Evolutionary conservation across 129 eudicot genomes (phyloP), one percentile per base, ranked within the genome.

Genomic region (Sambucus nigra): DNA sequence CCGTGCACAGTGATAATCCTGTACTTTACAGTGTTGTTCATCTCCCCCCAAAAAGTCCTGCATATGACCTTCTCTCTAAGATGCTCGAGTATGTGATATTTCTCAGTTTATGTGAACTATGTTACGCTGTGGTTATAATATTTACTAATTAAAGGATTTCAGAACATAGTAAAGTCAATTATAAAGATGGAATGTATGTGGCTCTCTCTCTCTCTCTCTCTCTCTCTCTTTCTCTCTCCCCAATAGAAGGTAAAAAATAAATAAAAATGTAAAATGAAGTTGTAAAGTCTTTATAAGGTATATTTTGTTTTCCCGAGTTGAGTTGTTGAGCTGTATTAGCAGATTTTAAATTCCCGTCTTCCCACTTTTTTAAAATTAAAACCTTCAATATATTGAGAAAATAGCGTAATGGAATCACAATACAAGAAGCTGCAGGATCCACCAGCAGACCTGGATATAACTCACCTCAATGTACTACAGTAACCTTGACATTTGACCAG

Each of bases 41-140:
- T 55, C 89, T 92, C 73, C 61, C 87, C 59, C 80, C 94, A 26
- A 92, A 92, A 80, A 67, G 61, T 69, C 87, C 88, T 47, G 91
- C 95, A 55, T 92, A 86, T 64, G 99, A 92, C 67, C 96, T 92
- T 63, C 94, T 92, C 66, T 77, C 94, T 24, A 92, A 80, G 79
- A 92, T 92, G 99, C 84, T 92, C 26, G 99, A 92, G 99, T 92
- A 86, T 38, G 95, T 82, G 63, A 21, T 59, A 11, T 33, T 47
- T 51, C 77, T 67, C 25, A 25, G 23, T 48, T 55, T 41, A 12
- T 47, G 29, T 5, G 14, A 33, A 26, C 51, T 14, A 35, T 39
- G 38, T 29, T 21, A 15, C 15, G 7, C 12, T 32, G 15, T 17
- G 14, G 6, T 47, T 38, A 2, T 25, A 5, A 33, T 53, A 17